phyloP scores from a whole-genome alignment of 176 grass and related monocot genomes.

The Calamus simplicifolius region DNA sequence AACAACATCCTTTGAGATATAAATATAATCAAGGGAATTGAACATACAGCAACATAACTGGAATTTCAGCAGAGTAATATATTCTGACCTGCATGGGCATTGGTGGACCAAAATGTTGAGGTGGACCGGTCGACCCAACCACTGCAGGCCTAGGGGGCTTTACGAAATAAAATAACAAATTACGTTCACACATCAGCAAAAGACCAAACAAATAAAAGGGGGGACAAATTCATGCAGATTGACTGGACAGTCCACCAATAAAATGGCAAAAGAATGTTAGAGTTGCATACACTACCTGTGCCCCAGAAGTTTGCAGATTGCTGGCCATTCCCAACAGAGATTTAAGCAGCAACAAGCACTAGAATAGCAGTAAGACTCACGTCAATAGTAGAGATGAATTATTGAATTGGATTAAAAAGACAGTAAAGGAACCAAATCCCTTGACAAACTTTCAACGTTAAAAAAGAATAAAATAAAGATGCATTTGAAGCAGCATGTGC shows the following conservation, averaged over 20 bases:
- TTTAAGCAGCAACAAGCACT: too few species aligned
- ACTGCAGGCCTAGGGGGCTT: conserved; percentile 72
- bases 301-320: conserved; percentile 20
- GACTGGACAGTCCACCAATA: too few species aligned
- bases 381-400: too few species aligned
- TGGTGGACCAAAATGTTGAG: conserved; percentile 73
- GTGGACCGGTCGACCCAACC: conserved; percentile 37
- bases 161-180: conserved; percentile 7
- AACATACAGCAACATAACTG: not conserved
- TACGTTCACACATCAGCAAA: conserved; percentile 1
- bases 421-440: too few species aligned
- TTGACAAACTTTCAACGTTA: too few species aligned
- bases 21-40: conserved; percentile 9
- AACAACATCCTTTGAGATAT: not conserved
- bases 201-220: not conserved
- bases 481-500: too few species aligned
- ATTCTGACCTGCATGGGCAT: conserved; percentile 75
- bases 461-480: too few species aligned
- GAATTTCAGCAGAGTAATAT: conserved; percentile 5
- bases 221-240: too few species aligned
- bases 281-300: not conserved
- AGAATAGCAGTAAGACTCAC: too few species aligned
- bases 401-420: too few species aligned
- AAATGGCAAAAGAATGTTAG: too few species aligned
- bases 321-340: conserved; percentile 8